These are phyloP conservation scores for Emergomyces orientalis DNA, from an alignment of 2,329 filamentous ascomycete genomes.

Conservation along the genomic window DNA sequence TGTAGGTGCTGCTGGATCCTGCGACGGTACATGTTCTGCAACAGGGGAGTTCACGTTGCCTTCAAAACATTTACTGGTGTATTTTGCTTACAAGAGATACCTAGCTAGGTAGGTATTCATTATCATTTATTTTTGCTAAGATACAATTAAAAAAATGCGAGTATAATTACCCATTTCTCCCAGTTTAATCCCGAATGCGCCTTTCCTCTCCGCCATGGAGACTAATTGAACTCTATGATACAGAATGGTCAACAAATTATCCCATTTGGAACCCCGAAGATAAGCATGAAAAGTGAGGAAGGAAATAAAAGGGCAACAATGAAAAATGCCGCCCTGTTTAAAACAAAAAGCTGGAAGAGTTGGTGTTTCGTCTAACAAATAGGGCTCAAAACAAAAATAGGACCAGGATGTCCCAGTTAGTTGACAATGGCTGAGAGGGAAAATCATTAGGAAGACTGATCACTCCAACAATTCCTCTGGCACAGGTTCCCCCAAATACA, in stretches of 20 bases:
- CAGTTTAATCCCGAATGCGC: neutral
- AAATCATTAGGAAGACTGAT: neutral
- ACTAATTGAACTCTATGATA: neutral
- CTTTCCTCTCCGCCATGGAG: neutral
- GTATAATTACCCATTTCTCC: neutral
- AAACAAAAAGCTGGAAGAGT: neutral
- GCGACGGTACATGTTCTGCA: too few species aligned
- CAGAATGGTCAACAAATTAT: neutral
- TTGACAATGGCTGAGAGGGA: neutral
- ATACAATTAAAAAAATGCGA: neutral
- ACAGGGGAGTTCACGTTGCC: neutral
- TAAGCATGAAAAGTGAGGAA: neutral
- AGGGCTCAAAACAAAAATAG: neutral
- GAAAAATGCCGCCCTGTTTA: neutral
- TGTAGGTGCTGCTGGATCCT: neutral
- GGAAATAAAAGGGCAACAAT: neutral
- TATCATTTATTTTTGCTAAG: neutral
- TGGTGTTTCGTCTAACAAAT: neutral
- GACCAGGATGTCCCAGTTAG: neutral
- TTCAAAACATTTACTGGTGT: neutral
- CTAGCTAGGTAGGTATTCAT: neutral
- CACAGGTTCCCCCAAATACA: slow-evolving; percentile 24
- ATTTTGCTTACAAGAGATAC: too few species aligned
- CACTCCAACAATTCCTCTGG: slow-evolving; percentile 3
- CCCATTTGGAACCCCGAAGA: neutral